A percentile compares a stretch with the other conserved stretches of the same genome.
Conservation (phyloP, 768 basidiomycete genomes). For the Scleroderma citrinum region DNA sequence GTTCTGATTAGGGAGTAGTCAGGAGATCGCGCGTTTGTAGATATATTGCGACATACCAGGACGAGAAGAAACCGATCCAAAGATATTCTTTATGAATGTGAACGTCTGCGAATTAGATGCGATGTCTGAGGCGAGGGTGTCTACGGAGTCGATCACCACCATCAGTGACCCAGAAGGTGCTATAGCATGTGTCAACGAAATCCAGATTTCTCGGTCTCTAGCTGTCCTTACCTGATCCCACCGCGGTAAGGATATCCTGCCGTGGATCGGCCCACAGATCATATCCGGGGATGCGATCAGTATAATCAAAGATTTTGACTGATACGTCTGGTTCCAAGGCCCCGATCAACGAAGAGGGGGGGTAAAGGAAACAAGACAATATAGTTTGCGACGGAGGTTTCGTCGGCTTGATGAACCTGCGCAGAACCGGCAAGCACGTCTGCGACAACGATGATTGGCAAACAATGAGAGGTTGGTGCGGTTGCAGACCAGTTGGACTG, state of each 20-base stretch:
- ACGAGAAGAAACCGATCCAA: constrained; percentile 39
- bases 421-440: constrained; percentile 51
- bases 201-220: not conserved
- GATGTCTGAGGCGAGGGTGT: constrained; percentile 56
- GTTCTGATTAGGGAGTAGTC: constrained; percentile 26
- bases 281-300: constrained; percentile 50
- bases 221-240: constrained; percentile 32
- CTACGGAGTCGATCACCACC: constrained; percentile 68
- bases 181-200: constrained; percentile 17
- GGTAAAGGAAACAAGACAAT: constrained; percentile 54
- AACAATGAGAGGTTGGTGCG: constrained; percentile 42
- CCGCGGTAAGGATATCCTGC: constrained; percentile 34
- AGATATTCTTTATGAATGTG: constrained; percentile 44
- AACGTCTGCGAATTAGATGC: constrained; percentile 49
- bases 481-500: constrained; percentile 14
- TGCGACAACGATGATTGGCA: constrained; percentile 58
- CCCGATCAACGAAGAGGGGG: constrained; percentile 43
- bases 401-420: constrained; percentile 34
- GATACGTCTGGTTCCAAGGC: constrained; percentile 12
- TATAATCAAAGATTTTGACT: constrained; percentile 45
- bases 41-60: constrained; percentile 36
- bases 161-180: constrained; percentile 44
- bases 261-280: constrained; percentile 30
- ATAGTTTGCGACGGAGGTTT: constrained; percentile 26
- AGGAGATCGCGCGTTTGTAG: constrained; percentile 7